phyloP scores from a whole-genome alignment of 202 grass and related monocot species.

The Brachypodium distachyon region DNA sequence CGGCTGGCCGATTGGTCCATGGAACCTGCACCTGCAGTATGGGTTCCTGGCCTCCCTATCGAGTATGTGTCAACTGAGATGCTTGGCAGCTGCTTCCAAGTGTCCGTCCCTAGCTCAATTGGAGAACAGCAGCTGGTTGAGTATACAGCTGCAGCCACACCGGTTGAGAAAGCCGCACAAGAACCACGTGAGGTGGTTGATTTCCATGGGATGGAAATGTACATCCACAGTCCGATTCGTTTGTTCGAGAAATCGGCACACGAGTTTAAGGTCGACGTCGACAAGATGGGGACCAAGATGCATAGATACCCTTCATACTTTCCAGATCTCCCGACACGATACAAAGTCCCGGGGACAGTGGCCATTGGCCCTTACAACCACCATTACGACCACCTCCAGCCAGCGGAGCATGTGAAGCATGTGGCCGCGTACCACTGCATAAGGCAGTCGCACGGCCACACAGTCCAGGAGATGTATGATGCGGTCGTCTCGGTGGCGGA shows the following conservation, averaged over 20 bases:
- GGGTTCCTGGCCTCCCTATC: not conserved
- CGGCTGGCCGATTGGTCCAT: not conserved
- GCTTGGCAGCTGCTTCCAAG: not conserved
- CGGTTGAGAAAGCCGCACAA: no score
- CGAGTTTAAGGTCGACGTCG: not conserved
- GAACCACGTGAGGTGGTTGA: no score
- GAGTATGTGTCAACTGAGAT: not conserved
- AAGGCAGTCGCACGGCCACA: not conserved
- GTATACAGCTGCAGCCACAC: not conserved
- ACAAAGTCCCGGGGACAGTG: not conserved
- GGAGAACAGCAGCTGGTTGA: not conserved
- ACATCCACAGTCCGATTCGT: not conserved
- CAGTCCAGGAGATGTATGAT: not conserved
- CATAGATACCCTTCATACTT: not conserved
- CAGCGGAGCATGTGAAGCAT: not conserved
- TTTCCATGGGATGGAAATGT: no score
- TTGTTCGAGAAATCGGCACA: not conserved
- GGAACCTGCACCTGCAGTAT: not conserved
- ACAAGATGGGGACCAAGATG: not conserved
- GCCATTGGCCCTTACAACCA: not conserved
- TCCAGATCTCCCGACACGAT: rapidly evolving
- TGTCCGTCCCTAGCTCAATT: not conserved
- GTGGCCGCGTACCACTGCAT: not conserved
- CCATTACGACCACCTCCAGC: not conserved
- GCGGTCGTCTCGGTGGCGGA: not conserved